These are phyloP conservation scores for Parietaria judaica DNA, from an alignment of 306 rosid species.

Conservation along the genomic window DNA sequence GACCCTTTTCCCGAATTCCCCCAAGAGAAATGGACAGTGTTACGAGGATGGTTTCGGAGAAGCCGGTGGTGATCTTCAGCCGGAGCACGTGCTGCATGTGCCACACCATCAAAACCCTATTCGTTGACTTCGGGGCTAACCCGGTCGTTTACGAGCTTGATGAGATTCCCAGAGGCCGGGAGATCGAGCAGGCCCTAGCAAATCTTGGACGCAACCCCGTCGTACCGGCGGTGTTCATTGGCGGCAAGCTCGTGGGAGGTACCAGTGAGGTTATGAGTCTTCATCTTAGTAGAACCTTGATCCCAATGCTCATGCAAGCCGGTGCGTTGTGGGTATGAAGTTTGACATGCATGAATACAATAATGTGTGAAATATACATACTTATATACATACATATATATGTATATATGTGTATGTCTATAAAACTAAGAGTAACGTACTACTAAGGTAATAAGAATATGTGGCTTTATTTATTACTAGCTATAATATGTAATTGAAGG, in stretches of 20 bases:
- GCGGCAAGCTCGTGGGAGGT: conserved; percentile 77
- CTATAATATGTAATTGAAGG: no score
- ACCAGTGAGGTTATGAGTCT: conserved; percentile 81
- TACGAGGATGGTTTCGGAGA: conserved; percentile 61
- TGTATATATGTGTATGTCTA: not conserved
- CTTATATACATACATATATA: not conserved
- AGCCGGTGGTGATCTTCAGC: conserved; percentile 95
- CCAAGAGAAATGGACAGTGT: conserved; percentile 52
- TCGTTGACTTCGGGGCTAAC: conserved; percentile 84
- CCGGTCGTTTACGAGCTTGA: conserved; percentile 78
- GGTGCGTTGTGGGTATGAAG: conserved; percentile 82
- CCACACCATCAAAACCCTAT: conserved; percentile 79
- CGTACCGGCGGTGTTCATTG: conserved; percentile 81
- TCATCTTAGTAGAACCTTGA: conserved; percentile 79
- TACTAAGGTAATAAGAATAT: no score
- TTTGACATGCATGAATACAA: conserved; percentile 7
- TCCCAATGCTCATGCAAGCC: conserved; percentile 77
- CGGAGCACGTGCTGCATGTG: conserved; percentile 97
- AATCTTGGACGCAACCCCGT: conserved; percentile 83
- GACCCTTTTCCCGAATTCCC: no score
- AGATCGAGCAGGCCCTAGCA: conserved; percentile 81
- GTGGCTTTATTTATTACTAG: no score
- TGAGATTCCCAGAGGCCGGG: conserved; percentile 63
- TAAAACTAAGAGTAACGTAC: not conserved
- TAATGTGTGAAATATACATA: not conserved